Evolutionary conservation across 805 yeast species (phyloP).

Genomic region (Saccharomyces jurei): DNA sequence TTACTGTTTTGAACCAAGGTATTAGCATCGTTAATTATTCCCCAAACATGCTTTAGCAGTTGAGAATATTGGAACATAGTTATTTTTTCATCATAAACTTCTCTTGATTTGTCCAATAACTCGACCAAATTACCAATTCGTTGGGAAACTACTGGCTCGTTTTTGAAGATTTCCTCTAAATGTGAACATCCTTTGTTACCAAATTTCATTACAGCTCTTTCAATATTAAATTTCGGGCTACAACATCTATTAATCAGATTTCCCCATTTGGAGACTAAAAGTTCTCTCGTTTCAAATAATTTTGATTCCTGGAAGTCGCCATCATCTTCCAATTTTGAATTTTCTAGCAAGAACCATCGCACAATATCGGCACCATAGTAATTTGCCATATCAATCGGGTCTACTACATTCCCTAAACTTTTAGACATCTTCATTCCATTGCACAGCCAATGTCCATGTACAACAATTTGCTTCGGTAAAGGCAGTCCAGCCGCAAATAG

Average conservation of each 20-base stretch:
- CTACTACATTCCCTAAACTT: conserved; percentile 87
- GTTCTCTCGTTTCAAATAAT: conserved; percentile 46
- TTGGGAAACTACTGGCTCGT: conserved; percentile 8
- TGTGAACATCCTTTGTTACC: conserved; percentile 10
- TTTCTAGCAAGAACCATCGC: conserved; percentile 67
- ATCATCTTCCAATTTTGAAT: conserved; percentile 68
- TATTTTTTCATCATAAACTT: conserved; percentile 38
- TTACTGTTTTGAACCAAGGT: conserved; percentile 55
- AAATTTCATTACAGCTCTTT: conserved; percentile 33
- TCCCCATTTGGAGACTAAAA: conserved; percentile 74
- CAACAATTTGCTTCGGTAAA: conserved; percentile 66
- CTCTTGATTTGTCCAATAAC: conserved; percentile 31
- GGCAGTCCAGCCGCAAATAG: conserved; percentile 72
- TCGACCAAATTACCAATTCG: conserved; percentile 25
- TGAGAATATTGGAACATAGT: conserved; percentile 42
- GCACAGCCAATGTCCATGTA: conserved; percentile 91
- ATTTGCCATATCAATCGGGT: conserved; percentile 61
- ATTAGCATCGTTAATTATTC: conserved; percentile 51
- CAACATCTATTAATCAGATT: conserved; percentile 70
- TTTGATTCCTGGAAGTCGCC: conserved; percentile 64
- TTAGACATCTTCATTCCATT: conserved; percentile 92
- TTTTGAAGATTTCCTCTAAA: conserved; percentile 4
- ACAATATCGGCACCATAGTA: conserved; percentile 66
- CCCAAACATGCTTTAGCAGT: conserved; percentile 55
- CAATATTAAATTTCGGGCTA: conserved; percentile 56